These are phyloP conservation scores for Perkinsus chesapeaki DNA, from an alignment of 169 alveolate genomes.

Conservation along the genomic window DNA sequence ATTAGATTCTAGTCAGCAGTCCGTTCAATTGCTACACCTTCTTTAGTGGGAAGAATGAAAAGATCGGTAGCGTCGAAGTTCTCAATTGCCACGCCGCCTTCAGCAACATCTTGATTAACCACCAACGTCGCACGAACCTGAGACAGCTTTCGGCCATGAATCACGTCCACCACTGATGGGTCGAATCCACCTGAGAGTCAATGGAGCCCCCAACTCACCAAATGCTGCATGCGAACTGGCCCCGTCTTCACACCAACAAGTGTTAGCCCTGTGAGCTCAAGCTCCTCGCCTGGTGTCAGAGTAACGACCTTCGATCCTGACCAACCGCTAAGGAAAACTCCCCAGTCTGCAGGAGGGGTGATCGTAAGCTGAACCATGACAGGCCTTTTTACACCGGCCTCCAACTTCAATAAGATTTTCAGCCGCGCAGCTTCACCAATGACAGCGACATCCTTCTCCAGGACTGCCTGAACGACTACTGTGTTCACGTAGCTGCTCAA, in stretches of 20 bases:
- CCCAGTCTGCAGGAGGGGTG: not conserved
- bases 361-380: not conserved
- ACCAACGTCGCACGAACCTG: not conserved
- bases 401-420: not conserved
- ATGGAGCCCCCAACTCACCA: not conserved
- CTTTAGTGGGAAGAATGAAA: not conserved
- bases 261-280: not conserved
- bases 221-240: not conserved
- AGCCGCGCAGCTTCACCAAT: not conserved
- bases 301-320: not conserved
- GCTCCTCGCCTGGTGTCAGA: not conserved
- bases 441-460: not conserved
- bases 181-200: too few relatives aligned
- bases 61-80: not conserved
- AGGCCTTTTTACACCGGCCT: not conserved
- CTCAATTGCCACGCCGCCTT: not conserved
- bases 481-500: not conserved
- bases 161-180: too few relatives aligned
- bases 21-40: not conserved
- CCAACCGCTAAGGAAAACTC: not conserved
- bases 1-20: too few relatives aligned
- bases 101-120: not conserved
- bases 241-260: not conserved
- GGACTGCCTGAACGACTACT: not conserved
- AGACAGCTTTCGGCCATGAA: too few relatives aligned